Evolutionary conservation across 257 asterid genomes (phyloP), one percentile per base, ranked within the genome.

Genomic region (Rehmannia glutinosa): DNA sequence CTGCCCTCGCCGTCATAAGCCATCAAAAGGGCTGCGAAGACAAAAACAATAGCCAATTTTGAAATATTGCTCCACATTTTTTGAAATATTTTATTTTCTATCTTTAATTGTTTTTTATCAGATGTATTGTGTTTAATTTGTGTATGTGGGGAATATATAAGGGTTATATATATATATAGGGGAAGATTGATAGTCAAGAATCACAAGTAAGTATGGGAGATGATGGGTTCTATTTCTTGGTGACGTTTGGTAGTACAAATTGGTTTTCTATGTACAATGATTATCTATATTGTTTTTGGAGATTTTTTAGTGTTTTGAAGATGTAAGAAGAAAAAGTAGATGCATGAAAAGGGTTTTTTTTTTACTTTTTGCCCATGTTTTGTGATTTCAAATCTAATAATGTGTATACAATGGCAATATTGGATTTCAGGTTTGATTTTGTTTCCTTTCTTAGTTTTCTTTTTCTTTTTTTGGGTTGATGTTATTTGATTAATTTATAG

Each of bases 21-120:
- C 43, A 50, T 10, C 65, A 69, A n/a, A 38, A 70, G 56, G 15
- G 65, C 69, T 27, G 47, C 75, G 6, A 72, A n/a, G 38, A 75
- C 47, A 6, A 46, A 59, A 7, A 64, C 7, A 0, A 45, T 10
- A 16, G 6, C 43, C 51, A 61, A 67, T 52, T 64, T 56, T 21
- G n/a, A n/a, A n/a, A n/a, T n/a, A n/a, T 57, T 67, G 49, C 42
- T 63, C 78, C 64, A 62, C 83, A 78, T 78, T 46, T 54, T 50
- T 57, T 5, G 17, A 8, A 46, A 21, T 8, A 64, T 8, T 0
- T 50, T 1, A 21, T 10, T 21, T 0, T 20, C 6, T 50, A 50
- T 20, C n/a, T n/a, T 42, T 11, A 11, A 2, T 2, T 62, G 1
- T 0, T 19, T 50, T n/a, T n/a, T n/a, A n/a, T 50, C 3, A 19